phyloP scores from a whole-genome alignment of 1,284 basidiomycete genomes.

The Trichosporon asahii region DNA sequence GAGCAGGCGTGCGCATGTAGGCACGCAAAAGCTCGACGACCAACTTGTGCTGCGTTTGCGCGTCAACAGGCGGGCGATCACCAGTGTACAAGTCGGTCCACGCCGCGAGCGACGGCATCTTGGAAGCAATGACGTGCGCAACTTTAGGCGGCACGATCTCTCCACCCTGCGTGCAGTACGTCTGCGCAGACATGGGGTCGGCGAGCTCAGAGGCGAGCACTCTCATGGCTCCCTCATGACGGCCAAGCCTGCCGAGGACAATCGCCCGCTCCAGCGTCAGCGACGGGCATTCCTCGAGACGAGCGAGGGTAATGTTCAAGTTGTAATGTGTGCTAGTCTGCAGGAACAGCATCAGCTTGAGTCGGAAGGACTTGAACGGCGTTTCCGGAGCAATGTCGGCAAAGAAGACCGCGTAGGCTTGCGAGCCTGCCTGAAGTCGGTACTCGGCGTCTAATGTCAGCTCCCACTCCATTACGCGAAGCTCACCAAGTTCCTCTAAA shows the following conservation, averaged over 20 bases:
- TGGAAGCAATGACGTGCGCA: slow-evolving; percentile 54
- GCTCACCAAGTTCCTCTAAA: slow-evolving; percentile 48
- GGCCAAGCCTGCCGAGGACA: slow-evolving; percentile 69
- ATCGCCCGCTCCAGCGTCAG: slow-evolving; percentile 72
- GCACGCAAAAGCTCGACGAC: slow-evolving; percentile 70
- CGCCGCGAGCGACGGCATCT: slow-evolving; percentile 54
- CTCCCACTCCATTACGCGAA: slow-evolving; percentile 13
- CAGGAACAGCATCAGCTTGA: slow-evolving; percentile 73
- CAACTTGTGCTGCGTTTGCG: slow-evolving; percentile 60
- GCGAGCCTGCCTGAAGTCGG: slow-evolving; percentile 36
- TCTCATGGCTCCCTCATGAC: slow-evolving; percentile 64
- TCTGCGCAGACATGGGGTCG: slow-evolving; percentile 72
- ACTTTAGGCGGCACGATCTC: slow-evolving; percentile 64
- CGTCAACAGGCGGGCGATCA: slow-evolving; percentile 50
- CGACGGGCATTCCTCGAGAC: slow-evolving; percentile 54
- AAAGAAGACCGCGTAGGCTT: slow-evolving; percentile 44
- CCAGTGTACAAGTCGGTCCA: slow-evolving; percentile 58
- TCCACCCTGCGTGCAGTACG: slow-evolving; percentile 72
- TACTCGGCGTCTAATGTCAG: slow-evolving; percentile 44
- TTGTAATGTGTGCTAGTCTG: slow-evolving; percentile 71
- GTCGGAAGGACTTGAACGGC: slow-evolving; percentile 64
- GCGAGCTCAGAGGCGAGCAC: slow-evolving; percentile 67
- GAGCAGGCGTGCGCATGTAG: slow-evolving; percentile 69
- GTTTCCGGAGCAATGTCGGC: slow-evolving; percentile 61
- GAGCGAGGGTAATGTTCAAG: slow-evolving; percentile 54